These are phyloP conservation scores for Termitomyces sp. DNA, from an alignment of 768 basidiomycete species.

Conservation along the genomic window DNA sequence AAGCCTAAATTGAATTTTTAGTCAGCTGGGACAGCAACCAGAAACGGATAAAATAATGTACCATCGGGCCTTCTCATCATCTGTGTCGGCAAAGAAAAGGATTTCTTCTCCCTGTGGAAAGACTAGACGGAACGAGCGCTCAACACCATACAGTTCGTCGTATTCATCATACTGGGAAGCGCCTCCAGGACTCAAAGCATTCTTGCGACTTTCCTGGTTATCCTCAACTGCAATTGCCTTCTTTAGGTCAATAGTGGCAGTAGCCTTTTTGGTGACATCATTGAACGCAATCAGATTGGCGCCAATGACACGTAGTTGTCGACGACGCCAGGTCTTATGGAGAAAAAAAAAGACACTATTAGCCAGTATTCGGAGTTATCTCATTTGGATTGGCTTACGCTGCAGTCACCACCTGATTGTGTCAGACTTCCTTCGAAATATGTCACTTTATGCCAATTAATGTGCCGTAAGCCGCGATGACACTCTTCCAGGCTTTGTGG, in stretches of 20 bases:
- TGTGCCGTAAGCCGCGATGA: slow-evolving; percentile 79
- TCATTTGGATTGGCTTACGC: slow-evolving; percentile 42
- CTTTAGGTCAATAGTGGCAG: slow-evolving; percentile 85
- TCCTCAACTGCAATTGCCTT: slow-evolving; percentile 78
- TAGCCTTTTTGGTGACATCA: slow-evolving; percentile 87
- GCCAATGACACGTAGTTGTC: slow-evolving; percentile 81
- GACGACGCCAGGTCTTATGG: slow-evolving; percentile 76
- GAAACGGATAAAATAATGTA: slow-evolving; percentile 28
- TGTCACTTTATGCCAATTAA: slow-evolving; percentile 91
- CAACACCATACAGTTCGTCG: slow-evolving; percentile 63
- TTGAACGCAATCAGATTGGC: slow-evolving; percentile 87
- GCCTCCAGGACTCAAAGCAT: slow-evolving; percentile 35
- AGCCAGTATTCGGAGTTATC: background rate
- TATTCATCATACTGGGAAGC: slow-evolving; percentile 47
- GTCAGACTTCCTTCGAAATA: slow-evolving; percentile 93
- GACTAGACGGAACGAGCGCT: slow-evolving; percentile 79
- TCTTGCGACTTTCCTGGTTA: slow-evolving; percentile 54
- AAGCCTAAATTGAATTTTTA: slow-evolving; percentile 49
- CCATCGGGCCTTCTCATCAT: slow-evolving; percentile 86
- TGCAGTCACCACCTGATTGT: slow-evolving; percentile 90
- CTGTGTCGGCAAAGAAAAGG: slow-evolving; percentile 86
- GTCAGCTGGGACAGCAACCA: background rate
- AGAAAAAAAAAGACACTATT: background rate
- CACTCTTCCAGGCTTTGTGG: slow-evolving; percentile 95
- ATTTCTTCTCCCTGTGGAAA: slow-evolving; percentile 81